Percentiles rank a stretch among this genome's conserved stretches.
Evolutionary conservation across 441 rosid genomes (phyloP).

Genomic region (Isatis lusitanica): DNA sequence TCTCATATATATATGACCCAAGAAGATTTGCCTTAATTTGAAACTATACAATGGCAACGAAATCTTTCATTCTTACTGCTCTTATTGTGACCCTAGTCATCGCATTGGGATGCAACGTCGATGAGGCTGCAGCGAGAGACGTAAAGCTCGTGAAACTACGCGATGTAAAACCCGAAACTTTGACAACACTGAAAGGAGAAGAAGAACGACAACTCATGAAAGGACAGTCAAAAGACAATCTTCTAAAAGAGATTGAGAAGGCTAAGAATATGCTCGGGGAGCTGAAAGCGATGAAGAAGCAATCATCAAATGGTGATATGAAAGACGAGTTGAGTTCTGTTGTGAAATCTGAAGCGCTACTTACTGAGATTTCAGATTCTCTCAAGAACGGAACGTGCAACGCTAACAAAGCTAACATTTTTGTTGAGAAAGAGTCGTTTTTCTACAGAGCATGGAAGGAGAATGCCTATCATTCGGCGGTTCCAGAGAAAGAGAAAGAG

Average conservation of each 20-base stretch:
- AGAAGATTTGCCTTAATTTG: background rate
- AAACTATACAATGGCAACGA: slow-evolving; percentile 21
- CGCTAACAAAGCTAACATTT: slow-evolving; percentile 20
- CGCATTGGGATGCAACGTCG: slow-evolving; percentile 13
- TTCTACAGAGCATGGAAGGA: slow-evolving; percentile 35
- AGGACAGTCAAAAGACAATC: background rate
- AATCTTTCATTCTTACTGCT: background rate
- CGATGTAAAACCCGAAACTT: slow-evolving; percentile 32
- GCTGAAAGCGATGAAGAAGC: slow-evolving; percentile 23
- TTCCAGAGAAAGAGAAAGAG: slow-evolving; percentile 40
- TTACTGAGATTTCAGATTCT: slow-evolving; percentile 18
- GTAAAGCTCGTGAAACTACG: slow-evolving; percentile 27
- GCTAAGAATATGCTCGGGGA: slow-evolving; percentile 31
- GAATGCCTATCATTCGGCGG: slow-evolving; percentile 26
- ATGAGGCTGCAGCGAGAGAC: slow-evolving; percentile 27
- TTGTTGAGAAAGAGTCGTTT: slow-evolving; percentile 31
- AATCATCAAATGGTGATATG: slow-evolving; percentile 26
- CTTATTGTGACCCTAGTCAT: slow-evolving; percentile 20
- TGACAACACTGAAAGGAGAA: slow-evolving; percentile 22
- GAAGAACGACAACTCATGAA: slow-evolving; percentile 13
- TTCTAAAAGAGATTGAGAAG: slow-evolving; percentile 31
- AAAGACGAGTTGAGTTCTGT: slow-evolving; percentile 23
- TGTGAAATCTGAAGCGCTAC: slow-evolving; percentile 35
- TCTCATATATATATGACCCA: slow-evolving; percentile 1
- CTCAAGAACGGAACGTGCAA: slow-evolving; percentile 25